Evolutionary conservation across 2,329 filamentous ascomycete genomes (phyloP).

Genomic region (Epicoccum sorghinum): DNA sequence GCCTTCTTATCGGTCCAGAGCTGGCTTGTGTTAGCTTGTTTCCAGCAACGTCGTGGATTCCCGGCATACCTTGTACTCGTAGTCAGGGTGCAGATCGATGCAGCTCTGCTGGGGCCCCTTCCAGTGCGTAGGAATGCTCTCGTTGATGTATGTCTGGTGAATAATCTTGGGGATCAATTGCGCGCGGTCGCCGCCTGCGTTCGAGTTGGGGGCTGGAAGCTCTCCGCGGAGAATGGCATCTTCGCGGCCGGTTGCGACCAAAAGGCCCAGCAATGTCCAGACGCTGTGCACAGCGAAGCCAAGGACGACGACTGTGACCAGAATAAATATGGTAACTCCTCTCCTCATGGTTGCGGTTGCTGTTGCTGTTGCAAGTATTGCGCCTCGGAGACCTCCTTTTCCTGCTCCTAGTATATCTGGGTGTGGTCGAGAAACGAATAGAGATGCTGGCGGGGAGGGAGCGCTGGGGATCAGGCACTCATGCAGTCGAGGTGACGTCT

Average conservation of each 20-base stretch:
- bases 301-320: constrained; percentile 69
- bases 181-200: constrained; percentile 60
- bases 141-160: constrained; percentile 77
- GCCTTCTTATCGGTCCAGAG: constrained; percentile 77
- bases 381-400: constrained; percentile 31
- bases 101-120: constrained; percentile 69
- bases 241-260: constrained; percentile 69
- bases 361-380: constrained; percentile 33
- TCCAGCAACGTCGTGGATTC: too few relatives aligned
- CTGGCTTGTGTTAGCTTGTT: constrained; percentile 48
- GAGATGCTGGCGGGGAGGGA: constrained; percentile 6
- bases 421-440: constrained; percentile 3
- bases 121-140: constrained; percentile 72
- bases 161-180: constrained; percentile 78
- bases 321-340: constrained; percentile 66
- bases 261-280: constrained; percentile 72
- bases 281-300: constrained; percentile 69
- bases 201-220: constrained; percentile 68
- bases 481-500: constrained; percentile 12
- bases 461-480: constrained; percentile 19
- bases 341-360: constrained; percentile 60
- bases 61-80: constrained; percentile 69
- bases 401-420: background rate
- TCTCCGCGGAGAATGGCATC: constrained; percentile 72
- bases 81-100: constrained; percentile 70